phyloP scores from a whole-genome alignment of 108 stramenopile genomes.

The Bacterosira constricta region DNA sequence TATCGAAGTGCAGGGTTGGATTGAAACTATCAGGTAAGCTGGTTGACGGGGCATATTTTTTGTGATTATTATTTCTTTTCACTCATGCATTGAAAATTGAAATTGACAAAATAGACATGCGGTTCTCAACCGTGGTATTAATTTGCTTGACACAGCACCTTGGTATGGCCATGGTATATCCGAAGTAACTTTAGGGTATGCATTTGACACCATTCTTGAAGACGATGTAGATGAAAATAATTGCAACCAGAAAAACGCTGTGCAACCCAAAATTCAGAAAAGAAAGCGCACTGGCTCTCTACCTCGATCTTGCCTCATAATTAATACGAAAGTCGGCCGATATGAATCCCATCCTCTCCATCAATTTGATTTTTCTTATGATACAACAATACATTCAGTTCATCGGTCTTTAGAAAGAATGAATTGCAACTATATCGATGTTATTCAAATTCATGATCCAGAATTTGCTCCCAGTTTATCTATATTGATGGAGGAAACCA shows the following conservation, averaged over 20 bases:
- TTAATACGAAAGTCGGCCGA: constrained; percentile 88
- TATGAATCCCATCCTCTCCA: constrained; percentile 74
- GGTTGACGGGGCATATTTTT: neutral
- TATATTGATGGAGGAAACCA: constrained; percentile 73
- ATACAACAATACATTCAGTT: constrained; percentile 71
- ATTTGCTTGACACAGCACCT: constrained; percentile 85
- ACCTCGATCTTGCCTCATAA: constrained; percentile 46
- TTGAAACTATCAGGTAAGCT: constrained; percentile 63
- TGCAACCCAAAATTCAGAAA: neutral
- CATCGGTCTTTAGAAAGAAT: constrained; percentile 70
- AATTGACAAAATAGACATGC: constrained; percentile 44
- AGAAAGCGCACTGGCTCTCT: constrained; percentile 30
- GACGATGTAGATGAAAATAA: neutral
- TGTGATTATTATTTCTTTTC: neutral
- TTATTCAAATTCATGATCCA: constrained; percentile 91
- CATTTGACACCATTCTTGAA: constrained; percentile 52
- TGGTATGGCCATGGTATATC: constrained; percentile 91
- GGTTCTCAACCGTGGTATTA: constrained; percentile 67
- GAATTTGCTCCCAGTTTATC: constrained; percentile 83
- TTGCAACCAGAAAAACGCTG: neutral
- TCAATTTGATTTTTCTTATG: constrained; percentile 88
- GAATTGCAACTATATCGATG: constrained; percentile 83
- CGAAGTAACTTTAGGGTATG: constrained; percentile 84
- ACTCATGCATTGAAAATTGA: neutral
- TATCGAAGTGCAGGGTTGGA: constrained; percentile 76